A percentile compares a stretch with the other conserved stretches of the same genome.
These are phyloP conservation scores for Coemansia sp. DNA, from an alignment of 192 early-diverging fungal genomes.

Conservation along the genomic window DNA sequence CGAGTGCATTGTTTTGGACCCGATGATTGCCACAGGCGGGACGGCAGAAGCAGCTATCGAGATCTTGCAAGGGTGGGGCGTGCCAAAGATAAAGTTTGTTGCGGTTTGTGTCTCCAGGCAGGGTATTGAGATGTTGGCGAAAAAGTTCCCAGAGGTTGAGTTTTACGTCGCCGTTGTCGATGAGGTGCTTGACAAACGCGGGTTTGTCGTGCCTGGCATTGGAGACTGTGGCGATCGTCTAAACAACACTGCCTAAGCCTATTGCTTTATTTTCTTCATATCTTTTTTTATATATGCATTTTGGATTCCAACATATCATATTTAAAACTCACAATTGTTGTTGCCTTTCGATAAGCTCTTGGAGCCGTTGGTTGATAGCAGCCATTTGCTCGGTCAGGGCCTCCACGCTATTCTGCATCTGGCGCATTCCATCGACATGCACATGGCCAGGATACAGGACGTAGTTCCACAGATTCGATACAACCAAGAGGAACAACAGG, in stretches of 20 bases:
- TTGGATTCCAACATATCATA: not conserved
- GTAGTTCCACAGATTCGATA: slow-evolving; percentile 30
- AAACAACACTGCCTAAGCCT: slow-evolving; percentile 54
- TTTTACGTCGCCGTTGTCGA: slow-evolving; percentile 66
- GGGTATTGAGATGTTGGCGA: slow-evolving; percentile 56
- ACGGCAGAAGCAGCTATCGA: slow-evolving; percentile 78
- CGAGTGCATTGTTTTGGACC: slow-evolving; percentile 77
- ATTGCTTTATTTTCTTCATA: not conserved
- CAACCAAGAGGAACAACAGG: slow-evolving; percentile 24
- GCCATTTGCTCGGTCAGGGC: slow-evolving; percentile 31
- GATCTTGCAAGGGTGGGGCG: slow-evolving; percentile 82
- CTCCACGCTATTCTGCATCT: slow-evolving; percentile 36
- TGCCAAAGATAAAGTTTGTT: slow-evolving; percentile 71
- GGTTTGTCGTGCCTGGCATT: slow-evolving; percentile 66
- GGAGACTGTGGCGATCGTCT: slow-evolving; percentile 76
- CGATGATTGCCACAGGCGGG: slow-evolving; percentile 82
- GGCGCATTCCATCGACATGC: slow-evolving; percentile 19
- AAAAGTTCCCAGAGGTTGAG: slow-evolving; percentile 61
- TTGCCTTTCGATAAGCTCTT: slow-evolving; percentile 23
- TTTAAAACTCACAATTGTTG: not conserved
- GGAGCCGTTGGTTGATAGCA: slow-evolving; percentile 23
- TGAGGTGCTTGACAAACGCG: slow-evolving; percentile 60
- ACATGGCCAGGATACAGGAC: slow-evolving; percentile 1
- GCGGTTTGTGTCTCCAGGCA: slow-evolving; percentile 61
- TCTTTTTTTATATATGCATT: slow-evolving; percentile 7